Evolutionary conservation across 495 filamentous ascomycete genomes (phyloP), one percentile per base, ranked within the genome.

Genomic region (Thermothielavioides terrestris): DNA sequence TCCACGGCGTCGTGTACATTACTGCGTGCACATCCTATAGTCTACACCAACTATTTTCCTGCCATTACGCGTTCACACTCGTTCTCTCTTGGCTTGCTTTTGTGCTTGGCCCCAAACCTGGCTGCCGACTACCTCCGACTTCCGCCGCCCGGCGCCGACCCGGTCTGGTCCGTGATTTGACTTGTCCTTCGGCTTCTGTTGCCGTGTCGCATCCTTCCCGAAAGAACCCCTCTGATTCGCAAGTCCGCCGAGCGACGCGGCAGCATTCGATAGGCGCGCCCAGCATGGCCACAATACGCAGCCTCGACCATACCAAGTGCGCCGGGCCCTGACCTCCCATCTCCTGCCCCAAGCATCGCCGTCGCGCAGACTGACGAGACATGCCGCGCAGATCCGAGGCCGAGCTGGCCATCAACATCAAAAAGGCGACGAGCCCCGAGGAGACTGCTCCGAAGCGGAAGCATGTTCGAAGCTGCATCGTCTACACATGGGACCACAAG

Each of bases 401-500:
- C 59, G 89, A 98, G 69, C 80, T 98, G 60, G 81, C 85, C 62
- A 85, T 92, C 69, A 94, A 96, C 68, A 95, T 98, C 68, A 82
- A 85, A 64, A 98, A 98, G 72, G 92, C 92, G 15, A 98, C 92
- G 25, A 95, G 82, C 67, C 86, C 68, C 82, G 90, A 97, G 64
- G 91, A 97, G 72, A 88, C 89, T 5, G 91, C 91, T 21, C 91
- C 91, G 31, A 97, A 97, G 79, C 85, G 90, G 55, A 98, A 98
- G 70, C 92, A 98, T 89, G 92, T 98, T 52, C 85, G 92, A 51
- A 89, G 85, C 61, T 94, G 88, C 64, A 98, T 98, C 65, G 90
- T 98, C 36, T 97, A 98, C 66, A 97, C 92, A 49, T 98, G 92
- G 92, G 92, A 98, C 73, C 89, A 97, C 75, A 96, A 96, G 73